A percentile compares a stretch with the other conserved stretches of the same genome.
These are phyloP conservation scores for Pistacia integerrima DNA, from an alignment of 345 rosid genomes.

Conservation along the genomic window DNA sequence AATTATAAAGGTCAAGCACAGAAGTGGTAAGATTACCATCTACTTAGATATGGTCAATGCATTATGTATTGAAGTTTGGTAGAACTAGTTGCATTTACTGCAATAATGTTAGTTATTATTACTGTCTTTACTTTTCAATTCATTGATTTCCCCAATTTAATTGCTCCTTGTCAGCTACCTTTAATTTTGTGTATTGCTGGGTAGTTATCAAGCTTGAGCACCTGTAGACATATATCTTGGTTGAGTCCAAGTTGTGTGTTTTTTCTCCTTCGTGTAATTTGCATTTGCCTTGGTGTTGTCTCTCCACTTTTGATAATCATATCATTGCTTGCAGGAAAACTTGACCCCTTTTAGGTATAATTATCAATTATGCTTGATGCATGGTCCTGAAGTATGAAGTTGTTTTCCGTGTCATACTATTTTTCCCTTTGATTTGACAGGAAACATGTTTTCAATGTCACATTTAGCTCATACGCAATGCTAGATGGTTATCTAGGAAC, in stretches of 20 bases:
- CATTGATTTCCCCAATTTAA: background rate
- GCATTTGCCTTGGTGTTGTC: background rate
- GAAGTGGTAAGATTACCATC: conserved; percentile 52
- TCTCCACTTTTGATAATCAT: background rate
- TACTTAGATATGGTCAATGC: background rate
- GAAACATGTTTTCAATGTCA: background rate
- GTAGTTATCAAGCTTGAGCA: background rate
- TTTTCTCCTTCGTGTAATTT: background rate
- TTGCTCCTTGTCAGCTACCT: background rate
- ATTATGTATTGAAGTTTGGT: background rate
- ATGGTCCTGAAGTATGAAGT: conserved; percentile 3
- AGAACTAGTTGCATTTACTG: background rate
- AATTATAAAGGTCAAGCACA: conserved; percentile 86
- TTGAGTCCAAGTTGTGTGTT: background rate
- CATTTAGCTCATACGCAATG: background rate
- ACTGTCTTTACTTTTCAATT: background rate
- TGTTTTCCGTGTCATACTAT: background rate
- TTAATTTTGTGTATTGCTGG: background rate
- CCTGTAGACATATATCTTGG: background rate
- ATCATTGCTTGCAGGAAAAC: background rate
- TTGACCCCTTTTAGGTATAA: background rate
- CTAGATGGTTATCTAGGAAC: background rate
- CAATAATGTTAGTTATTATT: background rate
- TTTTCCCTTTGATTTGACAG: no score
- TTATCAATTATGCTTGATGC: background rate